Evolutionary conservation across 495 filamentous ascomycete species (phyloP).

Genomic region (Penicillium nucicola): DNA sequence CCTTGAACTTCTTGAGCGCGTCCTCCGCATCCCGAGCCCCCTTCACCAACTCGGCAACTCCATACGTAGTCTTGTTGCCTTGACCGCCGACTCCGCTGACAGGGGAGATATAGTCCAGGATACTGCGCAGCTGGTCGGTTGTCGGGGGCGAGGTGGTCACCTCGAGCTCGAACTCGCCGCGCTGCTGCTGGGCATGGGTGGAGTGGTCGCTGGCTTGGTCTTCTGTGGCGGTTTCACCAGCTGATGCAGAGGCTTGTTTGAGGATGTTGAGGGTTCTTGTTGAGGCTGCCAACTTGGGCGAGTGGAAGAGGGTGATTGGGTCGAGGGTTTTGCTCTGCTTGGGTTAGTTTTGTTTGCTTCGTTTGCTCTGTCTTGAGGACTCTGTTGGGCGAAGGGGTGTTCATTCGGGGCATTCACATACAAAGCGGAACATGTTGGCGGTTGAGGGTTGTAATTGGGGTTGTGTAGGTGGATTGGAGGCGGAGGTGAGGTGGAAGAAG

Average conservation of each 20-base stretch:
- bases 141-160: constrained; percentile 81
- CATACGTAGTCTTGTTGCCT: constrained; percentile 27
- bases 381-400: no score
- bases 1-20: constrained; percentile 71
- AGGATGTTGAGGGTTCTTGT: constrained; percentile 66
- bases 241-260: constrained; percentile 67
- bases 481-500: background rate
- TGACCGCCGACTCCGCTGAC: constrained; percentile 34
- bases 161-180: constrained; percentile 78
- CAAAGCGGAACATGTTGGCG: constrained; percentile 45
- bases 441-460: constrained; percentile 2
- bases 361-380: background rate
- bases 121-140: constrained; percentile 75
- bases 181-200: constrained; percentile 50
- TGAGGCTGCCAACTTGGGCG: constrained; percentile 62
- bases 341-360: constrained; percentile 6
- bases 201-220: constrained; percentile 64
- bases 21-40: constrained; percentile 70
- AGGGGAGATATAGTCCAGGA: constrained; percentile 77
- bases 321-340: constrained; percentile 77
- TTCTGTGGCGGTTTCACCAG: constrained; percentile 55
- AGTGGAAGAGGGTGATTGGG: constrained; percentile 95
- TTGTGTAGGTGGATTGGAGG: constrained; percentile 1
- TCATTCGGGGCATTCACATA: constrained; percentile 17
- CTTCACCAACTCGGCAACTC: constrained; percentile 55